phyloP scores from a whole-genome alignment of 805 yeast species.

The Saccharomycopsis oosterbeekiorum region DNA sequence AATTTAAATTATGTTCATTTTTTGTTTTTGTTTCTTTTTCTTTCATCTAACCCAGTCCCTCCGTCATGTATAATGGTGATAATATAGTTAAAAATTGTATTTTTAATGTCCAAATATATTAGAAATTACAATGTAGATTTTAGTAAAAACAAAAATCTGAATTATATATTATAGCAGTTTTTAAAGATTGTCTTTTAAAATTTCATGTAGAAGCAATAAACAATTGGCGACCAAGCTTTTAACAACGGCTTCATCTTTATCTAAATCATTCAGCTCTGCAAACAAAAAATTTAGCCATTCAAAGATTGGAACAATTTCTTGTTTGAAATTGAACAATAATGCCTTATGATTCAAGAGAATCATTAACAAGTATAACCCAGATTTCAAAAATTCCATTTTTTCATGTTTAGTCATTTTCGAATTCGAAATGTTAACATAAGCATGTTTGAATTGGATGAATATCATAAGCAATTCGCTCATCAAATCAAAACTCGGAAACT shows the following conservation, averaged over 20 bases:
- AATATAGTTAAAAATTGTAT: conserved; percentile 1
- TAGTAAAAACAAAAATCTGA: background rate
- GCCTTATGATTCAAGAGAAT: conserved; percentile 2
- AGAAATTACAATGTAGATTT: background rate
- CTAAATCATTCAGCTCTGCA: conserved; percentile 11
- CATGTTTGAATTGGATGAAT: background rate
- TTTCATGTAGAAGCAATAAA: conserved; percentile 10
- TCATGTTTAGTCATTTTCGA: conserved; percentile 4
- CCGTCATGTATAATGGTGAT: conserved; percentile 1
- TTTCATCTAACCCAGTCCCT: background rate
- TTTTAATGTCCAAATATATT: background rate
- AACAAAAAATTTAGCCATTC: conserved; percentile 16
- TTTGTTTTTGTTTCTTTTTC: background rate
- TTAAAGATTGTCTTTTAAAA: background rate
- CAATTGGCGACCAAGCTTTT: conserved; percentile 14
- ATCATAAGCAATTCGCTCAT: background rate
- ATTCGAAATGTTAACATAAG: background rate
- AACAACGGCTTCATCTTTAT: conserved; percentile 6
- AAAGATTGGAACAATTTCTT: conserved; percentile 1
- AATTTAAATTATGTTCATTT: background rate
- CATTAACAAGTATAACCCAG: conserved; percentile 9
- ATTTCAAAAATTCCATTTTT: conserved; percentile 9
- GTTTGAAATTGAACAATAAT: conserved; percentile 2
- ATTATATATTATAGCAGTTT: no score
- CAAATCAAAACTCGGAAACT: conserved; percentile 7